phyloP scores from a whole-genome alignment of 495 filamentous ascomycete genomes.

The Aspergillus olivimuriae region DNA sequence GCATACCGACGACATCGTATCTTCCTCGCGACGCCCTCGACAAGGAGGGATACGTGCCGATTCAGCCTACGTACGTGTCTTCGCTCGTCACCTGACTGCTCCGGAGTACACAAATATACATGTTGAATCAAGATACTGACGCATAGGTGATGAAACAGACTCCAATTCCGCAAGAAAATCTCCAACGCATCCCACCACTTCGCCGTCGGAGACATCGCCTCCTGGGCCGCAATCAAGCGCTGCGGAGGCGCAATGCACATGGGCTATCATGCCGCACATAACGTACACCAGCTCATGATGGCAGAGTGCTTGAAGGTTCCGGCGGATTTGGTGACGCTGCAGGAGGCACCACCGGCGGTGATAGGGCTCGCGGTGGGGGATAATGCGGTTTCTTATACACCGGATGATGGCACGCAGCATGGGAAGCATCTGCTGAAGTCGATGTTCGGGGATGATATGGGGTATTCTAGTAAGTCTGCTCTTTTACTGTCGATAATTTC shows the following conservation, averaged over 20 bases:
- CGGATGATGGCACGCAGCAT: conserved; percentile 39
- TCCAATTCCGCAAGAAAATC: conserved; percentile 35
- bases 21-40: conserved; percentile 43
- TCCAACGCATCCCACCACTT: conserved; percentile 53
- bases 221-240: conserved; percentile 64
- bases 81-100: background rate
- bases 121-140: too few species aligned
- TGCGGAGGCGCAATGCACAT: conserved; percentile 64
- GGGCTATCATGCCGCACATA: conserved; percentile 53
- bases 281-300: conserved; percentile 55
- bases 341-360: conserved; percentile 50
- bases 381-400: conserved; percentile 54
- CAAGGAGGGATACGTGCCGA: conserved; percentile 50
- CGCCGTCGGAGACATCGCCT: conserved; percentile 40
- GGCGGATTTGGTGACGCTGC: conserved; percentile 38
- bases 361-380: conserved; percentile 63
- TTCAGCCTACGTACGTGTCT: conserved; percentile 33
- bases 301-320: conserved; percentile 22
- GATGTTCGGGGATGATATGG: conserved; percentile 63
- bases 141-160: conserved; percentile 27
- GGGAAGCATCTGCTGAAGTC: conserved; percentile 53
- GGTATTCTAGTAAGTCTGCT: conserved; percentile 41
- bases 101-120: too few species aligned
- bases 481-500: too few species aligned
- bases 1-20: conserved; percentile 47